phyloP scores from a whole-genome alignment of 2,329 filamentous ascomycete species.

The Magnaporthiopsis incrustans region DNA sequence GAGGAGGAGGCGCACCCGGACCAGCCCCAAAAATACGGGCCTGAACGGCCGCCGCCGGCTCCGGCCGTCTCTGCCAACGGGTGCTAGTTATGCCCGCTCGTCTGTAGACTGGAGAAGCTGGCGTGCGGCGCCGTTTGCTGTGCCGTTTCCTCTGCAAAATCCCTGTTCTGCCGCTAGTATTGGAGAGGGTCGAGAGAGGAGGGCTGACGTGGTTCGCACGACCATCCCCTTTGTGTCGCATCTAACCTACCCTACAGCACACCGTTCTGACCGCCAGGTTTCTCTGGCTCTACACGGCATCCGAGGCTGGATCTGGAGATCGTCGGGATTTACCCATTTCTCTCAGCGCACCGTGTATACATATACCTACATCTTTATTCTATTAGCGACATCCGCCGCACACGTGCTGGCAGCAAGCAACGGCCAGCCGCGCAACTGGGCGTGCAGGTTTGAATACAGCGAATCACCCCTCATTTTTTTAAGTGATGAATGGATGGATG shows the following conservation, averaged over 20 bases:
- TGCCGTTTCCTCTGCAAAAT: background rate
- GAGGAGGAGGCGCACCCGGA: conserved; percentile 25
- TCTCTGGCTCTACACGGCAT: background rate
- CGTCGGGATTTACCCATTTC: too few species aligned
- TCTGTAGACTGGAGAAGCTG: conserved; percentile 3
- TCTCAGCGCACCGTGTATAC: background rate
- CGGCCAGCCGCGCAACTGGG: background rate
- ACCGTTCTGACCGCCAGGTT: too few species aligned
- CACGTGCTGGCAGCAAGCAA: background rate
- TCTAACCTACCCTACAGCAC: background rate
- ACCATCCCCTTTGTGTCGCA: background rate
- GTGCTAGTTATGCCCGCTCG: conserved; percentile 7
- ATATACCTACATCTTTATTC: background rate
- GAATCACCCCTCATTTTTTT: background rate
- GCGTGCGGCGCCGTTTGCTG: background rate
- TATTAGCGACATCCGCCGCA: too few species aligned
- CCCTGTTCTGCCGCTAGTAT: background rate
- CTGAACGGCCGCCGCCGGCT: conserved; percentile 36
- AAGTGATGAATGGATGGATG: too few species aligned
- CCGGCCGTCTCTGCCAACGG: conserved; percentile 16
- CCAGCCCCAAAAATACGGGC: conserved; percentile 35
- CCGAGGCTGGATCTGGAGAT: too few species aligned
- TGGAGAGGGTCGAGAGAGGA: background rate
- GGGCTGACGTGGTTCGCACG: background rate
- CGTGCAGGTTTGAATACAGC: background rate